phyloP scores from a whole-genome alignment of 164 flowering plant genomes.

The Nymphaea thermarum region DNA sequence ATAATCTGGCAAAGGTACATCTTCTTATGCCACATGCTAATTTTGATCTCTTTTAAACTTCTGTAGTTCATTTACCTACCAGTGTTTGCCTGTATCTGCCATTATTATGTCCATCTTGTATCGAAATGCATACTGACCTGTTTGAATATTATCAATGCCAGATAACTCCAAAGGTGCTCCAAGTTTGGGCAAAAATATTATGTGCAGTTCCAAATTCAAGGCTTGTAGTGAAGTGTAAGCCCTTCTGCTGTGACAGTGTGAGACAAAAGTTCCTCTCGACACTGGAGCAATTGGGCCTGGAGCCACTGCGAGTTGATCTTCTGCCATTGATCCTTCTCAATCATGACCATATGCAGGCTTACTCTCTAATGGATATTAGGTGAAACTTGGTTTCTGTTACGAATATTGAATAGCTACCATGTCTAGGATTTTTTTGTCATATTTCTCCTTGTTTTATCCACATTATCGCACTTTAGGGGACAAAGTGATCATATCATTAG shows the following conservation, averaged over 20 bases:
- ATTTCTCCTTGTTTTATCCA: too few relatives aligned
- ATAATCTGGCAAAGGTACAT: constrained; percentile 92
- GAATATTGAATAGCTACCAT: too few relatives aligned
- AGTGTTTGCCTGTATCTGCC: not conserved
- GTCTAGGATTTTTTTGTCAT: too few relatives aligned
- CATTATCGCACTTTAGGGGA: too few relatives aligned
- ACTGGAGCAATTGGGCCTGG: constrained; percentile 87
- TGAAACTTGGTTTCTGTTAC: constrained; percentile 8
- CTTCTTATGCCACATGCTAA: not conserved
- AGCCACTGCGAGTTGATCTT: constrained; percentile 91
- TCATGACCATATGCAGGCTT: constrained; percentile 99
- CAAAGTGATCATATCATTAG: too few relatives aligned
- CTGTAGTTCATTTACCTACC: too few relatives aligned
- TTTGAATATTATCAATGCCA: constrained; percentile 12
- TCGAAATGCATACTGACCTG: not conserved
- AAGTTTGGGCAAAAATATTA: constrained; percentile 94
- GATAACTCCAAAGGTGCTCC: constrained; percentile 95
- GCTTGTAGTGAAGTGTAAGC: constrained; percentile 93
- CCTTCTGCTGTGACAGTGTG: constrained; percentile 88
- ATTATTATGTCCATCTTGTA: not conserved
- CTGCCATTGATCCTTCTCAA: constrained; percentile 92
- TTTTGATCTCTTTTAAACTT: not conserved
- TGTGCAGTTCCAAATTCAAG: constrained; percentile 96
- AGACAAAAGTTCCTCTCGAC: constrained; percentile 77
- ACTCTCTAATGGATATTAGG: constrained; percentile 97